These are phyloP conservation scores for Cyclotella atomus DNA, from an alignment of 108 stramenopile species.

Conservation along the genomic window DNA sequence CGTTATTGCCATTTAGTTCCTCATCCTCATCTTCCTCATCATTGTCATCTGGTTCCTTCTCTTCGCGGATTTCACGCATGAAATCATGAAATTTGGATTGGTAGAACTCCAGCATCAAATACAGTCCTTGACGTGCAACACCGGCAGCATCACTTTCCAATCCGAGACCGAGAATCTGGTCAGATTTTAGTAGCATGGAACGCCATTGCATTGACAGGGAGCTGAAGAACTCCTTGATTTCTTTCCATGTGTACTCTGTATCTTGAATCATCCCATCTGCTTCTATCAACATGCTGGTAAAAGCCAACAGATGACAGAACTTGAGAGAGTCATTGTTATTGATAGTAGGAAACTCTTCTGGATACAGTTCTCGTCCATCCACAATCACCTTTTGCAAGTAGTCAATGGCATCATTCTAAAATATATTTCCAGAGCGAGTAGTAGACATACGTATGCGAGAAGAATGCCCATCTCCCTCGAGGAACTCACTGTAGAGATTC, in stretches of 20 bases:
- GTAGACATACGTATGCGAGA: not conserved
- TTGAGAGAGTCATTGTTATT: not conserved
- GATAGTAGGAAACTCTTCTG: constrained; percentile 2
- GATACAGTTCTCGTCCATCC: not conserved
- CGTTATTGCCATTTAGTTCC: too few species aligned
- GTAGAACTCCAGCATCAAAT: constrained; percentile 22
- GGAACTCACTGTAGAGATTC: not conserved
- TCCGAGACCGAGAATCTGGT: constrained; percentile 8
- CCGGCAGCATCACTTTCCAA: not conserved
- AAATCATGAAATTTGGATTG: constrained; percentile 23
- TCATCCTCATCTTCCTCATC: too few species aligned
- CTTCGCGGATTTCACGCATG: too few species aligned
- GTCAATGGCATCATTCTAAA: constrained; percentile 5
- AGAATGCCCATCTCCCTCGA: not conserved
- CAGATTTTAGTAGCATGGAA: constrained; percentile 4
- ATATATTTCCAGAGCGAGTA: constrained; percentile 14
- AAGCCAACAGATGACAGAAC: not conserved
- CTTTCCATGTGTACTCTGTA: not conserved
- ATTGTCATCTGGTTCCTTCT: too few species aligned
- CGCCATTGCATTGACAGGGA: constrained; percentile 7
- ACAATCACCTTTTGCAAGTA: constrained; percentile 13
- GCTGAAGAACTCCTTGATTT: constrained; percentile 12
- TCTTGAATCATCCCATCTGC: not conserved
- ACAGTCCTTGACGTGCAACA: constrained; percentile 12
- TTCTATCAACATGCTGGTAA: constrained; percentile 15